Evolutionary conservation across 176 grass and related monocot genomes (phyloP).

Genomic region (Areca catechu): DNA sequence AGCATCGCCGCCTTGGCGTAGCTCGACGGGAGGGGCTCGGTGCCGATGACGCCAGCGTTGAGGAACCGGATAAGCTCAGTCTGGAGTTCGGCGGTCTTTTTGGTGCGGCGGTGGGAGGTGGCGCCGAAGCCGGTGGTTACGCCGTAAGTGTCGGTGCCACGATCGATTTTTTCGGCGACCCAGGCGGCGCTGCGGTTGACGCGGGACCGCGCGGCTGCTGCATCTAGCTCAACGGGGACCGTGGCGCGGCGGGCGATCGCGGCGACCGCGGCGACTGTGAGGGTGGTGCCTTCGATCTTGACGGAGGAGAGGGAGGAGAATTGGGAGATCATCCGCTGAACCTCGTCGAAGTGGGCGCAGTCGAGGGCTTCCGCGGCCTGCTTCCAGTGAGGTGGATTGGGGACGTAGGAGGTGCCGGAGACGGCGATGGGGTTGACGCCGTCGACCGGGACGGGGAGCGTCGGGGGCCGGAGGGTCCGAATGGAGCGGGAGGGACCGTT

Average conservation of each 20-base stretch:
- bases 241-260: conserved; percentile 4
- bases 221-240: conserved; percentile 5
- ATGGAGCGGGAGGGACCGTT: neutral
- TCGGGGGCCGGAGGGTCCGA: neutral
- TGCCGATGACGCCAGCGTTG: conserved; percentile 13
- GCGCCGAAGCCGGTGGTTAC: conserved; percentile 15
- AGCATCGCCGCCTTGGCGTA: conserved; percentile 19
- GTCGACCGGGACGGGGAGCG: conserved; percentile 2
- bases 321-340: conserved; percentile 14
- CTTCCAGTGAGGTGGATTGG: conserved; percentile 12
- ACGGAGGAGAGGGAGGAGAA: conserved; percentile 13
- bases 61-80: conserved; percentile 17
- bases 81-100: conserved; percentile 6
- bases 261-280: conserved; percentile 16
- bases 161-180: conserved; percentile 2
- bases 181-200: conserved; percentile 10
- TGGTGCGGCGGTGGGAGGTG: conserved; percentile 14
- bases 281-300: conserved; percentile 10
- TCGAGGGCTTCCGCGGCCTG: conserved; percentile 6
- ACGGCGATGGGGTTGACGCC: conserved; percentile 18
- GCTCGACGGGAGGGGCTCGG: conserved; percentile 2
- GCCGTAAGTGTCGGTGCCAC: conserved; percentile 13
- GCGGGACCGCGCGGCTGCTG: neutral
- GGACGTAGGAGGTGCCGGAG: conserved; percentile 8
- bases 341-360: conserved; percentile 14